Evolutionary conservation across 2,329 filamentous ascomycete genomes (phyloP), one percentile per base, ranked within the genome.

Genomic region (Cladosporium sp.): DNA sequence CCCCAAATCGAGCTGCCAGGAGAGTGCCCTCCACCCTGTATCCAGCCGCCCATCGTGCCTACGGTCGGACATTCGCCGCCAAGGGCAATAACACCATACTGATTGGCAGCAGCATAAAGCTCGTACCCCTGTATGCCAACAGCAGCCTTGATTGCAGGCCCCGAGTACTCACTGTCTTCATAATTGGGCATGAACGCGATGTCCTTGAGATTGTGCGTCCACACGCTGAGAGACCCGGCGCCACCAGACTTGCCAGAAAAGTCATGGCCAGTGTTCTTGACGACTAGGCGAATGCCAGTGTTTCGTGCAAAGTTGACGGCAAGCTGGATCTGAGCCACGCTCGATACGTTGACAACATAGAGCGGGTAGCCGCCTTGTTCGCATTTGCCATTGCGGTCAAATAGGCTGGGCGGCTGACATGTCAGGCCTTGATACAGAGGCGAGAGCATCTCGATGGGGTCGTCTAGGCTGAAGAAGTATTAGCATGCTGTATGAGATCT

Each of bases 201-300:
- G 1, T 59, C 55, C 37, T 62, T 60, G 9, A 67, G 30, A 28
- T 60, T 45, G 37, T 65, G 64, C 3, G 62, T 67, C 65, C 65
- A 67, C 20, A 68, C 38, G 19, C 57, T 61, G 11, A 67, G 61
- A 2, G 57, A 55, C 19, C 63, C 63, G 8, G 61, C 61, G n/a
- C 61, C 61, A 19, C 47, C 38, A 22, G 59, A 63, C 20, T 63
- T 61, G 19, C 61, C 61, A 25, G 30, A 14, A 38, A 64, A 68
- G 43, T 67, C 65, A 51, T 68, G 66, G 12, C 66, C 66, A 45
- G 64, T 64, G 49, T 65, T 65, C 57, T 62, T 64, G 42, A 65
- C 51, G 12, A 60, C 60, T 9, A 65, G 51, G 12, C 61, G 58
- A 34, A 65, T 58, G 42, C 63, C 63, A 22, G 58, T 59, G 43